Conservation (phyloP, 331 rosid genomes). For the Malus hybrid region DNA sequence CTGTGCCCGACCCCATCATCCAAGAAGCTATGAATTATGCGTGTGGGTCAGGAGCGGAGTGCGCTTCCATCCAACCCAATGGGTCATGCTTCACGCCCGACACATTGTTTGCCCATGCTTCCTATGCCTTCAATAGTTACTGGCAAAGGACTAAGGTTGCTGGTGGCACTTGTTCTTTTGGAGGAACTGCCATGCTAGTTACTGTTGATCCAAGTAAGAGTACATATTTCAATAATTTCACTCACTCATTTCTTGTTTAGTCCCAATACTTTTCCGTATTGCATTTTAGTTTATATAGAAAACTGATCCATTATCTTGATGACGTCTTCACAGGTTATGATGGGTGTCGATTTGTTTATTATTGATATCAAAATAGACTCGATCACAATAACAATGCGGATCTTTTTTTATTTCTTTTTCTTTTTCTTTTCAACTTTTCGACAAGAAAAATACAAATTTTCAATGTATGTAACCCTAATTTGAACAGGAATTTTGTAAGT, state of each 20-base stretch:
- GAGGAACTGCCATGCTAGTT: constrained; percentile 88
- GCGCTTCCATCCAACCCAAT: constrained; percentile 51
- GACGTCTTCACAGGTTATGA: constrained; percentile 41
- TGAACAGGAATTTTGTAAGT: constrained; percentile 33
- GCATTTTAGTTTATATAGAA: too few species aligned
- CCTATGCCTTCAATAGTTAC: constrained; percentile 6
- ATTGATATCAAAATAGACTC: constrained; percentile 3
- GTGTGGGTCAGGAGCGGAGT: constrained; percentile 82
- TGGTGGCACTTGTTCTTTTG: constrained; percentile 79
- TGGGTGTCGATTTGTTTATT: constrained; percentile 58
- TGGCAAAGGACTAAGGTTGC: constrained; percentile 60
- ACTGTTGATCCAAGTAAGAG: constrained; percentile 58
- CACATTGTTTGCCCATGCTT: background rate
- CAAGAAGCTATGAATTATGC: constrained; percentile 94
- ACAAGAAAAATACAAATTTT: background rate
- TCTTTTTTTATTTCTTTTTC: background rate
- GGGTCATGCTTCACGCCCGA: constrained; percentile 21
- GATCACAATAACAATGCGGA: background rate
- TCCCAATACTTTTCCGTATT: background rate
- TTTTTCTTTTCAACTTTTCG: background rate
- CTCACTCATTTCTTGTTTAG: background rate
- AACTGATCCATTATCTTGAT: background rate
- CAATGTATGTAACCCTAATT: background rate
- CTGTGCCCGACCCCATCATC: constrained; percentile 91
- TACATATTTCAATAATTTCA: background rate